Evolutionary conservation across 805 yeast species (phyloP), one percentile per base, ranked within the genome.

Genomic region (Yarrowia sp.): DNA sequence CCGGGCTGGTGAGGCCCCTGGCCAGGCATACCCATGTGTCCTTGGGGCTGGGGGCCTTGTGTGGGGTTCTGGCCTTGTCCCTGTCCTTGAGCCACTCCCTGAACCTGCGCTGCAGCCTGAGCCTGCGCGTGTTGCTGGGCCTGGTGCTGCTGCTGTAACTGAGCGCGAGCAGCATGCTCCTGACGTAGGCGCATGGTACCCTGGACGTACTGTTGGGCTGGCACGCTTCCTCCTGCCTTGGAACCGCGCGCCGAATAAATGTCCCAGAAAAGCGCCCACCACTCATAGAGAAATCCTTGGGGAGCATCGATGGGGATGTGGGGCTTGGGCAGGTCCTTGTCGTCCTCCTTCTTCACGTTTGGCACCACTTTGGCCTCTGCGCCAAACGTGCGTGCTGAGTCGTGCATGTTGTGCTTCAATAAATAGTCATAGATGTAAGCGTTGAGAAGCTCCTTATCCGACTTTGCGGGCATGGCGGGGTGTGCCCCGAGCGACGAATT

Each of bases 211-310:
- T 88, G 89, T 51, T 83, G 82, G 2, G 95, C 93, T 65, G 83
- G 77, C 2, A 80, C 77, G 14, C 70, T 58, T 3, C 89, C 83
- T 12, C 85, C 87, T 16, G 85, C 87, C 66, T 86, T 79, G 67
- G 83, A 85, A 44, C 90, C 85, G 70, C 91, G 82, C 2, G 96
- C 96, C 71, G 89, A 89, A 75, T 88, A 90, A 30, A 91, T 86
- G 73, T 92, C 97, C 97, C 97, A 92, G 73, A 92, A 92, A 17
- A 92, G 85, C 78, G 86, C 91, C 97, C 97, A 92, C 98, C 98
- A 92, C 74, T 92, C 98, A 71, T 84, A 87, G 24, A 92, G 77
- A 71, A 90, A 92, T 7, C 97, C 95, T 70, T 87, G 90, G 0
- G 96, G 95, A 1, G 96, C 88, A 71, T 91, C 95, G 82, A 89